Conservation (phyloP, 495 filamentous ascomycete species). For the Geoglossum glabrum region DNA sequence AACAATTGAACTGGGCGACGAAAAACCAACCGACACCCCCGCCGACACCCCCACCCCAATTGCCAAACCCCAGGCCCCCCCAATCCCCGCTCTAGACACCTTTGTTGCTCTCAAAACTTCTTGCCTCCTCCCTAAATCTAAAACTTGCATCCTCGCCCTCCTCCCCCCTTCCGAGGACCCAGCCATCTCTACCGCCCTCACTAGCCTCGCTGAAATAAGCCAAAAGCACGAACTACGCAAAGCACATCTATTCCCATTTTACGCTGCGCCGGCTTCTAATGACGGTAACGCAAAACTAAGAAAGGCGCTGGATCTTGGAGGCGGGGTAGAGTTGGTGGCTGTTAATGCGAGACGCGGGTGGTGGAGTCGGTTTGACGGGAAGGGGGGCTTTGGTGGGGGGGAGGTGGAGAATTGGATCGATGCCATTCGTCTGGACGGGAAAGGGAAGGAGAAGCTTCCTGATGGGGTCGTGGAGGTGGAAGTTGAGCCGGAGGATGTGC, state of each 20-base stretch:
- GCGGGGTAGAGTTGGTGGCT: slow-evolving; percentile 44
- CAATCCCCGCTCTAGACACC: slow-evolving; percentile 31
- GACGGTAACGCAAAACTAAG: slow-evolving; percentile 32
- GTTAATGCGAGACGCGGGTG: slow-evolving; percentile 69
- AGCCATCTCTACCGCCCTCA: slow-evolving; percentile 35
- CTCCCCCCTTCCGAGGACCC: slow-evolving; percentile 32
- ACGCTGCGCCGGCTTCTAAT: slow-evolving; percentile 47
- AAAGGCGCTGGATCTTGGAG: slow-evolving; percentile 25
- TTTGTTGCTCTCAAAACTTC: slow-evolving; percentile 38
- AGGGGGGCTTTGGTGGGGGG: slow-evolving; percentile 17
- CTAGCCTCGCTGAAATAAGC: slow-evolving; percentile 50
- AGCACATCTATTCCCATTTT: slow-evolving; percentile 63
- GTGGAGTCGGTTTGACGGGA: slow-evolving; percentile 51
- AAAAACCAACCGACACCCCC: slow-evolving; percentile 27
- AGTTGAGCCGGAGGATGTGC: slow-evolving; percentile 24
- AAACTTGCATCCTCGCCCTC: slow-evolving; percentile 72
- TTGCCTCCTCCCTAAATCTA: slow-evolving; percentile 57
- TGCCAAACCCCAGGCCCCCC: slow-evolving; percentile 27
- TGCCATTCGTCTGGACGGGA: slow-evolving; percentile 66
- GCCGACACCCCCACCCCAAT: slow-evolving; percentile 26
- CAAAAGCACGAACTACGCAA: slow-evolving; percentile 46
- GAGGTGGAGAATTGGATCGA: slow-evolving; percentile 75
- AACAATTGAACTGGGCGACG: slow-evolving; percentile 21
- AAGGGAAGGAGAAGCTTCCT: slow-evolving; percentile 60
- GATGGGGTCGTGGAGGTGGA: slow-evolving; percentile 36